Evolutionary conservation across 306 rosid genomes (phyloP).

Genomic region (Calophaca sinica): DNA sequence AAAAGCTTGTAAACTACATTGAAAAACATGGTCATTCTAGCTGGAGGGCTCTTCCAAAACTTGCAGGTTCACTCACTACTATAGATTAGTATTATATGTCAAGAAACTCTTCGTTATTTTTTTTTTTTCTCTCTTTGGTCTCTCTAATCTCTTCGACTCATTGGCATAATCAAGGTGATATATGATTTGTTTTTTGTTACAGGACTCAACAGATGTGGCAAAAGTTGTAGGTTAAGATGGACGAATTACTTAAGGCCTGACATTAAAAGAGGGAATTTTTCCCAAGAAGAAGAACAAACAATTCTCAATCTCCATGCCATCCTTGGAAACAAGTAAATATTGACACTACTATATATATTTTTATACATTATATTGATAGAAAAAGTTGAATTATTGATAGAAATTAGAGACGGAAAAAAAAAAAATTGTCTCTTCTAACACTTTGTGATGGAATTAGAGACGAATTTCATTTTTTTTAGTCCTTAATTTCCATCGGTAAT

Average conservation of each 20-base stretch:
- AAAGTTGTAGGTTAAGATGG: constrained; percentile 55
- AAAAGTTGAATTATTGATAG: no score
- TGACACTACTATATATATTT: not conserved
- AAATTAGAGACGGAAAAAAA: no score
- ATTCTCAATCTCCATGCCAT: constrained; percentile 48
- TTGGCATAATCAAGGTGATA: no score
- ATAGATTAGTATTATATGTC: not conserved
- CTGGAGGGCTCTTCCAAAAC: constrained; percentile 56
- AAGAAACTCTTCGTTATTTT: not conserved
- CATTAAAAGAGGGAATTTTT: constrained; percentile 52
- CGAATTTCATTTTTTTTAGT: no score
- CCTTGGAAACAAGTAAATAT: constrained; percentile 48
- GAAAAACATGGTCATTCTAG: constrained; percentile 48
- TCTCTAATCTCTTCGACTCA: no score
- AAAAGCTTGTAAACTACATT: constrained; percentile 43
- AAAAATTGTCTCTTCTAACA: no score
- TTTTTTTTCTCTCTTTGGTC: not conserved
- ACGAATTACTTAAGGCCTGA: constrained; percentile 51
- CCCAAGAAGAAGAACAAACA: constrained; percentile 48
- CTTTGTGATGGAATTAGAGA: no score
- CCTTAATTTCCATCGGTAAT: no score
- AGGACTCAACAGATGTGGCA: constrained; percentile 55
- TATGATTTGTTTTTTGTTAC: not conserved
- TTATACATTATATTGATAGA: no score
- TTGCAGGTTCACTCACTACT: constrained; percentile 40